Evolutionary conservation across 2,329 filamentous ascomycete genomes (phyloP).

Genomic region (Colletotrichum melonis): DNA sequence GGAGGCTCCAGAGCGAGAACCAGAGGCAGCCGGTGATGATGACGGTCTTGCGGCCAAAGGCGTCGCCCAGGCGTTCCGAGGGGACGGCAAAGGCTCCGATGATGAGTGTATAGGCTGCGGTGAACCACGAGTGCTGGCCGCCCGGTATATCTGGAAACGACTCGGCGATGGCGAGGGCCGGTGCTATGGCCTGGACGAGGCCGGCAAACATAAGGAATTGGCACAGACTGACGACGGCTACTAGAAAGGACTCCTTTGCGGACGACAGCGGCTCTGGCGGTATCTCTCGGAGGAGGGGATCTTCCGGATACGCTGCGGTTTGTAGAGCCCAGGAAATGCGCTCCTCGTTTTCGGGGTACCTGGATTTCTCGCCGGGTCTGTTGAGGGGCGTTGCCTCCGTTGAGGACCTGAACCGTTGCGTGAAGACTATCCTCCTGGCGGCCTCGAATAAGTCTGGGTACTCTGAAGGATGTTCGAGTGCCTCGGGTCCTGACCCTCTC

Average conservation of each 20-base stretch:
- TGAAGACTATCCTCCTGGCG: conserved; percentile 18
- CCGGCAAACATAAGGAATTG: conserved; percentile 12
- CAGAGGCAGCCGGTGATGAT: conserved; percentile 66
- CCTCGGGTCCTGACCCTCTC: not conserved
- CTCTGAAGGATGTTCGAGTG: not conserved
- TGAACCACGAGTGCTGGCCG: conserved; percentile 65
- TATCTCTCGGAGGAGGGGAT: not conserved
- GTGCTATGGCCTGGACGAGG: conserved; percentile 5
- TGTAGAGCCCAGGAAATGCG: not conserved
- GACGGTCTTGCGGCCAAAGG: conserved; percentile 67
- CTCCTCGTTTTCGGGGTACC: not conserved
- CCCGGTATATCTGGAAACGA: not conserved
- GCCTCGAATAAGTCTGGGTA: conserved; percentile 14
- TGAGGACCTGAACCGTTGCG: not conserved
- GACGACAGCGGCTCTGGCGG: not conserved
- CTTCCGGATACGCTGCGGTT: not conserved
- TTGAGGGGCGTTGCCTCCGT: not conserved
- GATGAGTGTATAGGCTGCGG: conserved; percentile 67
- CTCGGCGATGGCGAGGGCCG: not conserved
- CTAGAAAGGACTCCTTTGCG: not conserved
- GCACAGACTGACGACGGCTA: not conserved
- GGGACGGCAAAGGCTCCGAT: conserved; percentile 69
- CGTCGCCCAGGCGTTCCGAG: conserved; percentile 66
- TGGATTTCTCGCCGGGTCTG: not conserved
- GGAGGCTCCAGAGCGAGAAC: conserved; percentile 64